These are phyloP conservation scores for Euclidium syriacum DNA, from an alignment of 345 rosid species.

Conservation along the genomic window DNA sequence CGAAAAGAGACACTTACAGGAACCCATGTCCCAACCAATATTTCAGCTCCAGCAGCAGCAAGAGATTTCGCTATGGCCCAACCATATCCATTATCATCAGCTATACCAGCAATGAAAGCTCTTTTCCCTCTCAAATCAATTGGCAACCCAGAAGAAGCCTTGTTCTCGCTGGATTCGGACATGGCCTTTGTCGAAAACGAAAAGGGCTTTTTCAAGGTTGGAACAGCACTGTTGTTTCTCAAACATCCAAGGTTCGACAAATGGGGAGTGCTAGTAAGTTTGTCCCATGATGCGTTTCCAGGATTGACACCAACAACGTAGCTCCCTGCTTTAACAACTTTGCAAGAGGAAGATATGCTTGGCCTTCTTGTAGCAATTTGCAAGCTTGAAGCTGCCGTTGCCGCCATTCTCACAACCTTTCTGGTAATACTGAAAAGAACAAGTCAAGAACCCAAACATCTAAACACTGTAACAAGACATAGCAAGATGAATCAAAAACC, in stretches of 20 bases:
- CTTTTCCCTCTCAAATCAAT: constrained; percentile 91
- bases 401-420: constrained; percentile 48
- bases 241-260: constrained; percentile 43
- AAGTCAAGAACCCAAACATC: background rate
- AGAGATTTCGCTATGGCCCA: constrained; percentile 99
- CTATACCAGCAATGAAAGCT: constrained; percentile 95
- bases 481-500: too few relatives aligned
- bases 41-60: constrained; percentile 98
- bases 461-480: background rate
- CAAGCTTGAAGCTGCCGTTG: constrained; percentile 50
- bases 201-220: constrained; percentile 35
- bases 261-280: constrained; percentile 44
- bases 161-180: constrained; percentile 50
- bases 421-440: background rate
- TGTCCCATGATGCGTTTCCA: constrained; percentile 44
- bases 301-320: constrained; percentile 34
- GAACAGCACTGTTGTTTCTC: constrained; percentile 24
- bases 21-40: constrained; percentile 97
- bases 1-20: constrained; percentile 51
- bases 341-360: constrained; percentile 40
- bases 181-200: constrained; percentile 52
- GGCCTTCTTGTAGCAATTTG: constrained; percentile 54
- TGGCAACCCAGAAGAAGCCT: constrained; percentile 56
- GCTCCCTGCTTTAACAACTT: constrained; percentile 41
- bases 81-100: constrained; percentile 97